phyloP scores from a whole-genome alignment of 768 basidiomycete genomes.

The Pulveroboletus sp. region DNA sequence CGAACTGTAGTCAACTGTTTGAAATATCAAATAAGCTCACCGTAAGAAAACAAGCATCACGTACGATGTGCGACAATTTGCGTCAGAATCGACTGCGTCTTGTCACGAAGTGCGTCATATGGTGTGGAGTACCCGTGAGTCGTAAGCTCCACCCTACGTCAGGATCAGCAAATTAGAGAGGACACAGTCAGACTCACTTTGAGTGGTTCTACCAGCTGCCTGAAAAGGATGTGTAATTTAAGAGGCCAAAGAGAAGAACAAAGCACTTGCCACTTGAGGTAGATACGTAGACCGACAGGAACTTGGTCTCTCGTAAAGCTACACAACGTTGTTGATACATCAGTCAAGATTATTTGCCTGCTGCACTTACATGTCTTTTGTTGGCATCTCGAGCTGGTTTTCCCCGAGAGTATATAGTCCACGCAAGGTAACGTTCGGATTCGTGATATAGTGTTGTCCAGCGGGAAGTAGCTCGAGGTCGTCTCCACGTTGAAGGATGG shows the following conservation, averaged over 20 bases:
- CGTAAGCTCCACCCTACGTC: conserved; percentile 49
- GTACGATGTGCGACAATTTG: conserved; percentile 78
- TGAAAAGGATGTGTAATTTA: conserved; percentile 7
- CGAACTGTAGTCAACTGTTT: conserved; percentile 47
- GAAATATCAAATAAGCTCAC: not conserved
- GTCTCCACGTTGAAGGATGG: conserved; percentile 76
- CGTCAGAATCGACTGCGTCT: conserved; percentile 82
- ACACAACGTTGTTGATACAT: not conserved
- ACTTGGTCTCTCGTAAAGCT: conserved; percentile 86
- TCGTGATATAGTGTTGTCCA: conserved; percentile 81
- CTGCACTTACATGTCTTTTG: conserved; percentile 69
- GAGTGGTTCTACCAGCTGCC: conserved; percentile 50
- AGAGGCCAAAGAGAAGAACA: not conserved
- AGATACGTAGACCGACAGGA: conserved; percentile 78
- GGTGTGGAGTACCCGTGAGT: conserved; percentile 83
- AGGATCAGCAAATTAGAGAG: conserved; percentile 35
- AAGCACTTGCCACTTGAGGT: conserved; percentile 63
- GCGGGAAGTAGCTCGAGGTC: conserved; percentile 74
- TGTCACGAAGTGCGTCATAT: conserved; percentile 72
- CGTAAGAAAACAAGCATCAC: conserved; percentile 16
- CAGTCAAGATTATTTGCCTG: not conserved
- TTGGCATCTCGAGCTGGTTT: conserved; percentile 83
- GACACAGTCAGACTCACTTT: conserved; percentile 29
- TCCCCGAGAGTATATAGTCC: conserved; percentile 79
- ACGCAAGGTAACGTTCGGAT: conserved; percentile 76